Evolutionary conservation across 169 alveolate species (phyloP).

Genomic region (Cryptosporidium bovis): DNA sequence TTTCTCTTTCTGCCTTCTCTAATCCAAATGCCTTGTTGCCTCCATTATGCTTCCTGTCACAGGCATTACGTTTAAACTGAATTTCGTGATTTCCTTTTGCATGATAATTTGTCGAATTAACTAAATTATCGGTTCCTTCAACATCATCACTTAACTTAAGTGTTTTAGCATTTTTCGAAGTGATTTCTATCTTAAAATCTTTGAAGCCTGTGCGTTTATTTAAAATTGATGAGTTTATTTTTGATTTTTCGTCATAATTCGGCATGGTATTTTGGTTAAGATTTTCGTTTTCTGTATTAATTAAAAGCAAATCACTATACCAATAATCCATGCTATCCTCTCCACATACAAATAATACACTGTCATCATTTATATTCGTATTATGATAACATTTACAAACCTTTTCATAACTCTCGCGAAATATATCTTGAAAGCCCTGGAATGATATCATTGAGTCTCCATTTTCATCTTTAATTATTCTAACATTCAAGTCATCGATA

Average conservation of each 20-base stretch:
- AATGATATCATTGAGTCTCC: conserved; percentile 3
- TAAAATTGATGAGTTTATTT: conserved; percentile 15
- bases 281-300: conserved; percentile 58
- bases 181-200: conserved; percentile 1
- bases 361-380: conserved; percentile 7
- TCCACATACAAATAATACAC: conserved; percentile 31
- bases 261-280: not conserved
- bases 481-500: conserved; percentile 53
- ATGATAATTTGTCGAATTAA: not conserved
- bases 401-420: conserved; percentile 30
- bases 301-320: conserved; percentile 51
- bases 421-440: conserved; percentile 39
- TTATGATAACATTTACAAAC: conserved; percentile 60
- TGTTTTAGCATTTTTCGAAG: not conserved
- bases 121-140: not conserved
- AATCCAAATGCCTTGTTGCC: not conserved
- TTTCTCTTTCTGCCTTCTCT: not conserved
- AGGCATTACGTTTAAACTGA: not conserved
- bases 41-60: conserved; percentile 1
- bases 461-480: not conserved
- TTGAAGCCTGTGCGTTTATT: conserved; percentile 37
- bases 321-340: conserved; percentile 68
- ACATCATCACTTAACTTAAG: not conserved
- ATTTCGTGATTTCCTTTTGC: not conserved
- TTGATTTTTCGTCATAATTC: not conserved